Evolutionary conservation across 345 rosid species (phyloP), one percentile per base, ranked within the genome.

Genomic region (Gossypium turneri): DNA sequence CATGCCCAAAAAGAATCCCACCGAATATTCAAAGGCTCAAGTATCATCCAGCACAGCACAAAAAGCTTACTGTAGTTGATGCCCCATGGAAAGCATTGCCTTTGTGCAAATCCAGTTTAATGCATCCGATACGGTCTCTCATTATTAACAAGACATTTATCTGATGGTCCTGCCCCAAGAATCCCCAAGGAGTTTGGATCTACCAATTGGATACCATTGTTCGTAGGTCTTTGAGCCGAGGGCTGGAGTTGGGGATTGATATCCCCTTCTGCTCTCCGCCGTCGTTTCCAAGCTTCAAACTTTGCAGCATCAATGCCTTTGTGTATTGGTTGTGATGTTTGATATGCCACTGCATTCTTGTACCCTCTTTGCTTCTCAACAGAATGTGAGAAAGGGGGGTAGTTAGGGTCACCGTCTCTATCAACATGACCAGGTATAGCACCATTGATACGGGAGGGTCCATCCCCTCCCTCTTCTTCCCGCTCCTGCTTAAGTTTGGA

Each of bases 161-260:
- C 98, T 16, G 94, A 79, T 12, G 99, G 98, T 51, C 87, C 93
- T 2, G 97, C 97, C 72, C 99, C 99, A 12, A 96, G 97, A 81
- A 96, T 96, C 48, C 99, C 98, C 63, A 90, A 72, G 1, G 97
- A 88, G 73, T 78, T 93, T 63, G 97, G 92, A 85, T 92, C 94
- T 4, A 81, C 55, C 22, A 77, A 11, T 48, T 78, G 88, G 66
- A 29, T 67, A 60, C 81, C 86, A 74, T 84, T 85, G 53, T 34
- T 66, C 73, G 74, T 43, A 59, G 81, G 85, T 76, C 91, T 80
- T 74, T 84, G 85, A 12, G 76, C 24, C 4, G 76, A 67, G 67
- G 89, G 89, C 79, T 83, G 91, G 75, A 52, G 74, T 61, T 72
- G 86, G 69, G 80, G n/a, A 77, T 73, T 82, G 9, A 69, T 48